Conservation (phyloP, 208 protist genomes). For the Herpetomonas samuelpessoai region DNA sequence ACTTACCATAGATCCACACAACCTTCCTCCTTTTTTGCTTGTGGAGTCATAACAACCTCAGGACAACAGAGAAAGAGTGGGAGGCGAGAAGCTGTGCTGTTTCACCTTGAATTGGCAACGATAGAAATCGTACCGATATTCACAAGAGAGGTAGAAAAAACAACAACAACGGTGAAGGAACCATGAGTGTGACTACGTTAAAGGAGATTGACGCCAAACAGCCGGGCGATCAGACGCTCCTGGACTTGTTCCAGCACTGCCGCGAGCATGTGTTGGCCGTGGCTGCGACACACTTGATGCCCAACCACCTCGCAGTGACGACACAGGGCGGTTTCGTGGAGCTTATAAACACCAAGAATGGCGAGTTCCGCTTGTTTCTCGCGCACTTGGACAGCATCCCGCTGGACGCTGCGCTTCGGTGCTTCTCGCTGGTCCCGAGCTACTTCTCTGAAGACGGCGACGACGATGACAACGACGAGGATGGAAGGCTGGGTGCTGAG, state of each 20-base stretch:
- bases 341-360: constrained; percentile 57
- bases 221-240: constrained; percentile 34
- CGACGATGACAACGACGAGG: too few relatives aligned
- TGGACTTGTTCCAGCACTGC: constrained; percentile 65
- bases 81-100: too few relatives aligned
- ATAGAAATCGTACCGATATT: too few relatives aligned
- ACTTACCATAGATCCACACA: too few relatives aligned
- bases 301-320: constrained; percentile 58
- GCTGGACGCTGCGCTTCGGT: constrained; percentile 61
- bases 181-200: constrained; percentile 50
- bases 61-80: too few relatives aligned
- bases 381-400: constrained; percentile 64
- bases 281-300: constrained; percentile 38
- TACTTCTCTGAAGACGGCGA: constrained; percentile 12
- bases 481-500: too few relatives aligned
- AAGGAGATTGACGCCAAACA: constrained; percentile 47
- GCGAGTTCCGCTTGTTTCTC: constrained; percentile 77
- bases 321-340: constrained; percentile 79
- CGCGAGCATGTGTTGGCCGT: constrained; percentile 63
- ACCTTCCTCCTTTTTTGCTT: too few relatives aligned
- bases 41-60: too few relatives aligned
- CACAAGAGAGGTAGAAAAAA: too few relatives aligned
- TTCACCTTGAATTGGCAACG: too few relatives aligned
- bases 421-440: constrained; percentile 72
- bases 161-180: too few relatives aligned